phyloP scores from a whole-genome alignment of 257 asterid genomes.

The Gentiana dahurica region DNA sequence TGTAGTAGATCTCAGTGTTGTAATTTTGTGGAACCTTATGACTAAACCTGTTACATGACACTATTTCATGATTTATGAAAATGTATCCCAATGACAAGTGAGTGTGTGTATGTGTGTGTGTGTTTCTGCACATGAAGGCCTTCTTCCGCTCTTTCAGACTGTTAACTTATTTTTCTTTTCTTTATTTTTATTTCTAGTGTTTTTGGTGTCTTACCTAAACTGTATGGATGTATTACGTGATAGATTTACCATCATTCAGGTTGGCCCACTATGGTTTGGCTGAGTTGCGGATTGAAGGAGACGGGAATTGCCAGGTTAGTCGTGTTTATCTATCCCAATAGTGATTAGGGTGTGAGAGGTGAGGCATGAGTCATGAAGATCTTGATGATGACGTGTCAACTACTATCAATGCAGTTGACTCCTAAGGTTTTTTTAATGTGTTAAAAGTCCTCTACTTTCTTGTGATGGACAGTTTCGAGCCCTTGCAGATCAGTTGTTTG shows the following conservation, averaged over 20 bases:
- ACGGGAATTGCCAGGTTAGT: conserved; percentile 97
- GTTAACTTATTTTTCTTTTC: background rate
- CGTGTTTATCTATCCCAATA: conserved; percentile 5
- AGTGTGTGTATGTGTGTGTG: no score
- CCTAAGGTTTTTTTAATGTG: background rate
- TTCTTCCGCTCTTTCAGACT: no score
- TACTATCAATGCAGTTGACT: conserved; percentile 2
- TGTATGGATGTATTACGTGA: background rate
- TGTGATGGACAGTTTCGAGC: conserved; percentile 68
- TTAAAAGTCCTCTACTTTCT: conserved; percentile 1
- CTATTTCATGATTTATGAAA: no score
- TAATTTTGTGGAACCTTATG: no score
- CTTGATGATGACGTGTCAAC: background rate
- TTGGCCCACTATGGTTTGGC: conserved; percentile 67
- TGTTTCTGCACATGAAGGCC: no score
- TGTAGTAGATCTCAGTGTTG: no score
- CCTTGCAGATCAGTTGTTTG: conserved; percentile 83
- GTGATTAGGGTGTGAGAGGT: background rate
- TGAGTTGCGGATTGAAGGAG: conserved; percentile 90
- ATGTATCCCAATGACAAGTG: no score
- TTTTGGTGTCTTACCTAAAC: background rate
- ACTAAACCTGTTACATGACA: no score
- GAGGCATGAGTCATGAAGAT: no score
- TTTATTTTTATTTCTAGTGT: background rate
- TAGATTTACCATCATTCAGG: conserved; percentile 33